phyloP scores from a whole-genome alignment of 2,329 filamentous ascomycete species.

The Paecilomyces variotii region DNA sequence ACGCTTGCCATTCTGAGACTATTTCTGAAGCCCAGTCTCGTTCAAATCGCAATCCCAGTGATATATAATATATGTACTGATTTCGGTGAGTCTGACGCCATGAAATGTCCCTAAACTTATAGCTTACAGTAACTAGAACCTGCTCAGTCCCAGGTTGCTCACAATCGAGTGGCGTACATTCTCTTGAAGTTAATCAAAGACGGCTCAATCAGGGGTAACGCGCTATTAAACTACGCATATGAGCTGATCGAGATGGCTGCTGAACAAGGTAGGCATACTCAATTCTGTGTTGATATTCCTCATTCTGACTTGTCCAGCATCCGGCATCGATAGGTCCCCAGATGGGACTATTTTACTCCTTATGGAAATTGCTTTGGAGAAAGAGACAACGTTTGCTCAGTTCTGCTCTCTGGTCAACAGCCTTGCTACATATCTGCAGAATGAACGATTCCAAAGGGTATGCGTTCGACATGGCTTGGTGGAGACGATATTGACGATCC shows the following conservation, averaged over 20 bases:
- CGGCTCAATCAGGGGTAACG: slow-evolving; percentile 22
- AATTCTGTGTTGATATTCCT: slow-evolving; percentile 1
- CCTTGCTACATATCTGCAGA: slow-evolving; percentile 27
- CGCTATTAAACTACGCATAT: slow-evolving; percentile 28
- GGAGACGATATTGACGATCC: slow-evolving; percentile 22
- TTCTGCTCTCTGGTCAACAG: slow-evolving; percentile 25
- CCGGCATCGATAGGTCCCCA: slow-evolving; percentile 26
- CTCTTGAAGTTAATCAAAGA: slow-evolving; percentile 28
- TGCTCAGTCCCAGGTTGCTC: slow-evolving; percentile 30
- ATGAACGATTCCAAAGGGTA: slow-evolving; percentile 30
- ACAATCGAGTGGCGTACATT: slow-evolving; percentile 28
- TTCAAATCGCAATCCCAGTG: slow-evolving; percentile 35
- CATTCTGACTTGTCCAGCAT: slow-evolving; percentile 15
- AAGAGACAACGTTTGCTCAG: slow-evolving; percentile 18
- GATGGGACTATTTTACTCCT: slow-evolving; percentile 28
- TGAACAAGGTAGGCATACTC: slow-evolving; percentile 27
- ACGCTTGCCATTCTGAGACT: slow-evolving; percentile 29
- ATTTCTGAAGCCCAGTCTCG: slow-evolving; percentile 25
- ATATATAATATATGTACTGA: slow-evolving; percentile 40
- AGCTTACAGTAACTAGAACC: slow-evolving; percentile 25
- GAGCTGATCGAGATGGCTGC: slow-evolving; percentile 32
- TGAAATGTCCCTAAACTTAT: not conserved
- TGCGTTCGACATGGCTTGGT: slow-evolving; percentile 27
- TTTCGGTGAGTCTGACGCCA: slow-evolving; percentile 24
- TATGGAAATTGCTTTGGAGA: slow-evolving; percentile 22